Percentiles rank a stretch among this genome's conserved stretches.
These are phyloP conservation scores for Irpex rosettiformis DNA, from an alignment of 1,284 basidiomycete genomes.

Conservation along the genomic window DNA sequence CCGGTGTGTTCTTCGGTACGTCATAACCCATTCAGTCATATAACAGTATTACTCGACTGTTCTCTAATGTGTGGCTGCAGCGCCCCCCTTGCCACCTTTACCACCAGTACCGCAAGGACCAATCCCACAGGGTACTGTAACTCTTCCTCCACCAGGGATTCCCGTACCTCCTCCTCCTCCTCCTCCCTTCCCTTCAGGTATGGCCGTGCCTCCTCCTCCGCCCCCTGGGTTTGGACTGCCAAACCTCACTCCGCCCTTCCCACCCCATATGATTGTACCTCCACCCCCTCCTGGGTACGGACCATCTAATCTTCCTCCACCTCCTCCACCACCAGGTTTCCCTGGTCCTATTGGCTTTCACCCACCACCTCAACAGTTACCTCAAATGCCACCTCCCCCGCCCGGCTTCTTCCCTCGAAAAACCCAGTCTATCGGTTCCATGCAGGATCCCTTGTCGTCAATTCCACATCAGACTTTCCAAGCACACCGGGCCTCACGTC, in stretches of 20 bases:
- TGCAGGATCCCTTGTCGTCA: constrained; percentile 62
- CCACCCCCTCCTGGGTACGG: constrained; percentile 21
- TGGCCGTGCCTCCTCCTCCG: constrained; percentile 24
- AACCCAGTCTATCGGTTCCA: constrained; percentile 41
- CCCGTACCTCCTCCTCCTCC: neutral
- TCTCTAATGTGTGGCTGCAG: neutral
- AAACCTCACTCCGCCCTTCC: constrained; percentile 9
- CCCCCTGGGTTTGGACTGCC: constrained; percentile 25
- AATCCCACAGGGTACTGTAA: constrained; percentile 35
- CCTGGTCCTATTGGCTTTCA: constrained; percentile 12
- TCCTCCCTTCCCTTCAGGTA: neutral
- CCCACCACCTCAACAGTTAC: constrained; percentile 26
- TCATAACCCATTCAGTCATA: constrained; percentile 11
- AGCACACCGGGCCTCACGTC: constrained; percentile 44
- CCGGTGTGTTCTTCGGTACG: constrained; percentile 7
- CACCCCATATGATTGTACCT: constrained; percentile 17
- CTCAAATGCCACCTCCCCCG: constrained; percentile 41
- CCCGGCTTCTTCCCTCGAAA: constrained; percentile 58
- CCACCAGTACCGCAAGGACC: constrained; percentile 21
- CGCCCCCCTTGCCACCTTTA: constrained; percentile 16
- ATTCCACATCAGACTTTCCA: constrained; percentile 67
- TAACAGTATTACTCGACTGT: neutral
- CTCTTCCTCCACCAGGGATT: constrained; percentile 15
- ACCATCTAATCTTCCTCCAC: neutral
- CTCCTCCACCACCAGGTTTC: constrained; percentile 18